A percentile compares a stretch with the other conserved stretches of the same genome.
Conservation (phyloP, 208 protist species). For the Acanthamoeba rhysodes region DNA sequence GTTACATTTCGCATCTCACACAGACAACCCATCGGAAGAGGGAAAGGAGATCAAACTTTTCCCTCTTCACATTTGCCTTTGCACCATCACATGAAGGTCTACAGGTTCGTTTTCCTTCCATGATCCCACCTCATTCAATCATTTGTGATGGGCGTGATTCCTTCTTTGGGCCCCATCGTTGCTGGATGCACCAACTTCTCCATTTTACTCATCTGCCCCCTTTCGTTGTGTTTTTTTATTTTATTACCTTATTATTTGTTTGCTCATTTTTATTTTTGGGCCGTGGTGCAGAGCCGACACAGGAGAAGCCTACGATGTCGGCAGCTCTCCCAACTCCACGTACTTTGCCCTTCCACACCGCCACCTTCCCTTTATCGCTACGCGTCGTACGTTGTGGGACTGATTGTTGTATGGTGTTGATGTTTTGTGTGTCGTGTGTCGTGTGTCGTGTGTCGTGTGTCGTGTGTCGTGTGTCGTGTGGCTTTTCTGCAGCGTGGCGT, state of each 20-base stretch:
- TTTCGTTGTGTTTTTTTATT: too few relatives aligned
- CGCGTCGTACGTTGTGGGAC: not conserved
- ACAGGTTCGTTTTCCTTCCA: constrained; percentile 8
- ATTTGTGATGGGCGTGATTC: not conserved
- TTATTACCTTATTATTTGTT: not conserved
- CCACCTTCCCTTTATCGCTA: not conserved
- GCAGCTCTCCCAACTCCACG: constrained; percentile 54
- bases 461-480: too few relatives aligned
- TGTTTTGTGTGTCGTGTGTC: not conserved
- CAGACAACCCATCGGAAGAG: not conserved
- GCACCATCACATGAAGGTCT: constrained; percentile 9
- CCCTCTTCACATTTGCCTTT: not conserved
- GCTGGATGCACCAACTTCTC: not conserved
- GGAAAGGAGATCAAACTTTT: not conserved
- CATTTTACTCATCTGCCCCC: not conserved
- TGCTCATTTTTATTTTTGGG: too few relatives aligned
- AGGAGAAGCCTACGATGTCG: constrained; percentile 2
- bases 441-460: not conserved
- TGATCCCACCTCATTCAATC: not conserved
- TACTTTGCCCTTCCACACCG: not conserved
- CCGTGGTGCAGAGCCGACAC: constrained; percentile 18
- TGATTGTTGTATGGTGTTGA: not conserved
- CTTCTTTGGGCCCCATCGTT: too few relatives aligned
- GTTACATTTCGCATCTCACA: not conserved
- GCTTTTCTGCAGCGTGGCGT: not conserved